Base-by-base conservation (phyloP, 1,284 basidiomycete genomes). In the Moniliella sp. region DNA sequence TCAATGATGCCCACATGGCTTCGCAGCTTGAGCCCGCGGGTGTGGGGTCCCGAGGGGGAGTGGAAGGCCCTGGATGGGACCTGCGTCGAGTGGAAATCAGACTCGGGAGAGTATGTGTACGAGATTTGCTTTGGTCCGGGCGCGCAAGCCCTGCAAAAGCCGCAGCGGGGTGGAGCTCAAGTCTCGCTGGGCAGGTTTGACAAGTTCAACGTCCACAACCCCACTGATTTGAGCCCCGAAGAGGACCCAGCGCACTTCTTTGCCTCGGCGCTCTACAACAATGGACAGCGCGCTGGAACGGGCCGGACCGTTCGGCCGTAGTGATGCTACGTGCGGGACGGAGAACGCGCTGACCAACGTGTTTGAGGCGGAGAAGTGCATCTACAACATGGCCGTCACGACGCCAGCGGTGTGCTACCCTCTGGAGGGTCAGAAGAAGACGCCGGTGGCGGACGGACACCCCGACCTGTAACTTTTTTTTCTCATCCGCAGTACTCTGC, bases 111-210 rank as follows among this genome's bases (percentile, higher is more conserved):
- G 76, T 97, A 94, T 62, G 82, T 76, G 1, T 99, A 97, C 61
- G 81, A 88, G 58, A 68, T 93, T n/a, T 97, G 88, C 65, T 71
- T 93, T 50, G n/a, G n/a, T n/a, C n/a, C n/a, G n/a, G 93, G 94
- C 45, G 72, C 75, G 9, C 72, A 76, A 44, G 79, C 78, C 1
- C 77, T 68, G 33, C 88, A 99, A 63, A 91, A 79, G 61, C 76
- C 79, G 12, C n/a, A n/a, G n/a, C 78, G 78, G 57, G 73, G 75
- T 40, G 80, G 78, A 13, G 67, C 68, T 4, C 72, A 69, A 0
- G 78, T 81, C 64, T 76, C 72, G 45, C 73, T 94, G 15, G 88
- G 82, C 84, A 41, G 19, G 39, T 37, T 3, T 10, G n/a, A n/a
- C n/a, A n/a, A n/a, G n/a, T n/a, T n/a, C n/a, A n/a, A n/a, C n/a